Evolutionary conservation across 2,329 filamentous ascomycete species (phyloP), one percentile per base, ranked within the genome.

Genomic region (Didymella keratinophila): DNA sequence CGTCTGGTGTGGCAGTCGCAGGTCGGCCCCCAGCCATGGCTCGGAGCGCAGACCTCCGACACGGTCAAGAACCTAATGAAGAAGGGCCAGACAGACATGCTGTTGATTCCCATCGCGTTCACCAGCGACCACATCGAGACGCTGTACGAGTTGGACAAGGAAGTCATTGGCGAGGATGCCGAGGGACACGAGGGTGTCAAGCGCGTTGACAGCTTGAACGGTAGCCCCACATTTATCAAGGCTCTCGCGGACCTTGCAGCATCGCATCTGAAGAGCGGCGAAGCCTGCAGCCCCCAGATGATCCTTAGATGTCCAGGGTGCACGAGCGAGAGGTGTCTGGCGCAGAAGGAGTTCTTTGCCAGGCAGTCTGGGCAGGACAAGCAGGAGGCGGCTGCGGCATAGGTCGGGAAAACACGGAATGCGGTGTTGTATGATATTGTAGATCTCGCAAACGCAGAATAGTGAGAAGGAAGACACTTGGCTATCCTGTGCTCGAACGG

Each of bases 101-200:
- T 97, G 1, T 83, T 99, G 7, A 92, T 99, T 55, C 95, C 95
- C 0, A 96, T 99, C 65, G 95, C 95, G 6, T 99, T 99, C 76
- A 99, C 95, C 0, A 96, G 92, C n/a, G 95, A 99, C 71, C 95
- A 99, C 75, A 99, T 99, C 67, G 95, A 99, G 80, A 99, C 95
- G 0, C 82, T 99, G 0, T 98, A 89, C 75, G 95, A 99, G 78
- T 82, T 99, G 51, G 95, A 99, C 76, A 84, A 92, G 69, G 95
- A 99, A 78, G 92, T 99, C 37, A 98, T 99, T 71, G 90, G 92
- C 57, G 93, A 96, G 77, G 72, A 74, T 34, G 92, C 86, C 1
- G 88, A 73, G 42, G 74, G 77, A 7, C 79, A 82, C 18, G 79
- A 80, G 43, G 75, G 80, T 5, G 79, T 99, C 63, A 97, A 96